Evolutionary conservation across 129 eudicot genomes (phyloP), one percentile per base, ranked within the genome.

Genomic region (Helichrysum umbraculigerum): DNA sequence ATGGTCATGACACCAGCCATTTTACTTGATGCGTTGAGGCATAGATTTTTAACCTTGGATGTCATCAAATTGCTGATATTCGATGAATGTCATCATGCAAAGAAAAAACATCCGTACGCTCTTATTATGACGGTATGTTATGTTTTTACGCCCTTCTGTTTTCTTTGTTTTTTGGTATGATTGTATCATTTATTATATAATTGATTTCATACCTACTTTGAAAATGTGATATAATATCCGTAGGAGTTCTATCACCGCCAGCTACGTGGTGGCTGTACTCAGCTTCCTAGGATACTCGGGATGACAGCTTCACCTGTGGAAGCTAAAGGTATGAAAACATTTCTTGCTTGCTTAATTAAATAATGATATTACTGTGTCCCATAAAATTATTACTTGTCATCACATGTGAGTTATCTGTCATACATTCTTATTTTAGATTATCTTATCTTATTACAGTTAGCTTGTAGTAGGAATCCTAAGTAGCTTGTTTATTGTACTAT

Each of bases 71-170:
- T 89, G 54, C 63, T 95, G 15, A 87, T 95, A 81, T 95, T 91
- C 78, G 99, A 95, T 76, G 99, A 91, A 86, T 95, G 99, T 71
- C 99, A 95, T 71, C 87, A 95, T 70, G 99, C 97, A 0, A 89
- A 86, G 73, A 92, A 92, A 60, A 89, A 82, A 61, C 94, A 89
- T 73, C 80, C 91, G 4, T 91, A 91, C 77, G 96, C 94, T 28
- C 76, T 88, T 70, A 91, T 95, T 28, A 95, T 91, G 99, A 82
- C 6, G 89, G 99, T 95, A 56, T 73, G 81, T 78, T 58, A 67
- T 76, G 30, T 58, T 56, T 77, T n/a, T 21, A 22, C 20, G 11
- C 64, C 35, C n/a, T 75, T 47, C 10, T 37, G 7, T 17, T 51
- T 32, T 39, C 41, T 25, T 6, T 37, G 7, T 17, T 51, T 32